Evolutionary conservation across 257 asterid species (phyloP).

Genomic region (Capsicum pubescens): DNA sequence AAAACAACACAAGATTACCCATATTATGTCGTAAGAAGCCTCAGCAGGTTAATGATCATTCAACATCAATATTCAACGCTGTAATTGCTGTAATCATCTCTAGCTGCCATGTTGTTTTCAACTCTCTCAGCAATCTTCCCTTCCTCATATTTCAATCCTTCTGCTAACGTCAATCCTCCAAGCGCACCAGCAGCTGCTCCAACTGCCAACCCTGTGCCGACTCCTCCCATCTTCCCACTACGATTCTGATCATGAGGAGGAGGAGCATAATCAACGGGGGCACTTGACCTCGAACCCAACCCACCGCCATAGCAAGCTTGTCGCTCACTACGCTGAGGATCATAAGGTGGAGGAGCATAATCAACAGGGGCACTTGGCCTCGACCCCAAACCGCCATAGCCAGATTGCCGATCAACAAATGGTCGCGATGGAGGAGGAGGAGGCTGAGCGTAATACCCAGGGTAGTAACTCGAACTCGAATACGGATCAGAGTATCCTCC

Average conservation of each 20-base stretch:
- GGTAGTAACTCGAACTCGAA: constrained; percentile 58
- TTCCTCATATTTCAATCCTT: constrained; percentile 67
- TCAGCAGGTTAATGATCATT: no score
- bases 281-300: constrained; percentile 80
- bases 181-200: constrained; percentile 72
- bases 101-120: constrained; percentile 51
- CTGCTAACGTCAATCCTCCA: constrained; percentile 78
- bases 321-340: constrained; percentile 38
- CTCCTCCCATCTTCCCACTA: constrained; percentile 54
- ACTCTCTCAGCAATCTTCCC: constrained; percentile 58
- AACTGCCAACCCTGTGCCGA: constrained; percentile 67
- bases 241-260: constrained; percentile 66
- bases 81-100: constrained; percentile 65
- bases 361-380: constrained; percentile 94
- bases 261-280: constrained; percentile 59
- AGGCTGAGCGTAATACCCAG: constrained; percentile 59
- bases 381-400: constrained; percentile 61
- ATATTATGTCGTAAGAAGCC: no score
- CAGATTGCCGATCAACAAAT: constrained; percentile 51
- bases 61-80: constrained; percentile 55
- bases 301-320: constrained; percentile 54
- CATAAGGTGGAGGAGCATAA: constrained; percentile 30
- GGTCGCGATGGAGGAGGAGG: constrained; percentile 63
- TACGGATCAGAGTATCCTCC: constrained; percentile 55
- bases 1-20: constrained; percentile 10